Percentiles rank a stretch among this genome's conserved stretches.
phyloP scores from a whole-genome alignment of 805 yeast genomes.

The Ogataea populi-albae region DNA sequence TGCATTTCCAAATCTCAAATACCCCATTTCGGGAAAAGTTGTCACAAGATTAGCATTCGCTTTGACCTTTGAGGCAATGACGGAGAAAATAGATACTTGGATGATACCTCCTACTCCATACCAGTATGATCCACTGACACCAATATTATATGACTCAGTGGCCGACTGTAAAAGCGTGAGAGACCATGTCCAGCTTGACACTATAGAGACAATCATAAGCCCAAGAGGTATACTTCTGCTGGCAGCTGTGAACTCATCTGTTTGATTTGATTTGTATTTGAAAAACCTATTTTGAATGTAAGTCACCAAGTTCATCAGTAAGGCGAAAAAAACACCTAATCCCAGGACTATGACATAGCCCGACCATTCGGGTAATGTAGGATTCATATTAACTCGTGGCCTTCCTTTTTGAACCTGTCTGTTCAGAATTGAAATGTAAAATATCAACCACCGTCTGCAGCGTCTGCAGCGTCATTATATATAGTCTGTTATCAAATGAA shows the following conservation, averaged over 20 bases:
- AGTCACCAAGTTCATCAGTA: conserved; percentile 27
- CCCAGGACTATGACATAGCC: conserved; percentile 36
- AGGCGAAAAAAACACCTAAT: conserved; percentile 31
- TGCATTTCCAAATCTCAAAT: conserved; percentile 29
- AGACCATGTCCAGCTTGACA: conserved; percentile 32
- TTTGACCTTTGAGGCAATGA: conserved; percentile 30
- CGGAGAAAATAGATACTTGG: conserved; percentile 28
- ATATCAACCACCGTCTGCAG: too few relatives aligned
- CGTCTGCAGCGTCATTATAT: too few relatives aligned
- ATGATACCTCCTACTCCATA: conserved; percentile 29
- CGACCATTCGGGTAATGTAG: conserved; percentile 6
- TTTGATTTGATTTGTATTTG: conserved; percentile 18
- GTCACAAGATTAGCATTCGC: conserved; percentile 28
- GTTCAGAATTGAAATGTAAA: too few relatives aligned
- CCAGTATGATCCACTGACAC: conserved; percentile 27
- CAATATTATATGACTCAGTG: conserved; percentile 24
- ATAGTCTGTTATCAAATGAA: too few relatives aligned
- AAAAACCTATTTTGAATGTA: conserved; percentile 14
- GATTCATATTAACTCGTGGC: conserved; percentile 6
- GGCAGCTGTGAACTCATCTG: conserved; percentile 27
- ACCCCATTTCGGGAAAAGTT: conserved; percentile 31
- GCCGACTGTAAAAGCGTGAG: conserved; percentile 27
- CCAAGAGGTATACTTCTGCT: conserved; percentile 17
- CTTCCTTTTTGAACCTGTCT: too few relatives aligned
- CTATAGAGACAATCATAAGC: conserved; percentile 20